These are phyloP conservation scores for Gossypium sturtianum DNA, from an alignment of 345 rosid genomes.

Conservation along the genomic window DNA sequence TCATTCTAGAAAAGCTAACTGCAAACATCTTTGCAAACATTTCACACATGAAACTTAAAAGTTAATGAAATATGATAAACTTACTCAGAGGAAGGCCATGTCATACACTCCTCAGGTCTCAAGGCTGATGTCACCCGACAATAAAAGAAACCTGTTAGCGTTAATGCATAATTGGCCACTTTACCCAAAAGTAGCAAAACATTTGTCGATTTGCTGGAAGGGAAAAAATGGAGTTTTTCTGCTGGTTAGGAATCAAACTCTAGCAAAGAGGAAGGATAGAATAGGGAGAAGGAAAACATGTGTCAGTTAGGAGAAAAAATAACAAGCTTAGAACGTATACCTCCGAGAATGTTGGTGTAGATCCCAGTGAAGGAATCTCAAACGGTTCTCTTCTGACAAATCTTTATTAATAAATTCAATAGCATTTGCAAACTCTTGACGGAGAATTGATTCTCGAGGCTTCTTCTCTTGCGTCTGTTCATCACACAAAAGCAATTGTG, in stretches of 20 bases:
- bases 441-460: conserved; percentile 93
- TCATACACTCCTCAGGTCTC: conserved; percentile 41
- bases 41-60: not conserved
- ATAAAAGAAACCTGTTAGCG: conserved; percentile 88
- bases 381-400: conserved; percentile 66
- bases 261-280: not conserved
- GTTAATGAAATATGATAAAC: conserved; percentile 21
- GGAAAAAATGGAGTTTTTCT: conserved; percentile 15
- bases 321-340: conserved; percentile 32
- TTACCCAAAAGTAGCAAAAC: conserved; percentile 70
- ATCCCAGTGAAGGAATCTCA: conserved; percentile 89
- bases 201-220: conserved; percentile 75
- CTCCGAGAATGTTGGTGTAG: conserved; percentile 78
- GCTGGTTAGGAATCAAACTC: conserved; percentile 8
- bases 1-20: not conserved
- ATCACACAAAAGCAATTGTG: conserved; percentile 14
- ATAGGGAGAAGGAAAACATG: not conserved
- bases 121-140: conserved; percentile 63
- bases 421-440: conserved; percentile 95
- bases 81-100: conserved; percentile 60
- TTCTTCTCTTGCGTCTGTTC: conserved; percentile 59
- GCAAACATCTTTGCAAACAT: not conserved
- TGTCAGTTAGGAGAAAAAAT: not conserved
- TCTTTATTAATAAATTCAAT: conserved; percentile 84
- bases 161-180: conserved; percentile 74